These are phyloP conservation scores for Cutaneotrichosporon mucoides DNA, from an alignment of 1,284 basidiomycete species.

Conservation along the genomic window DNA sequence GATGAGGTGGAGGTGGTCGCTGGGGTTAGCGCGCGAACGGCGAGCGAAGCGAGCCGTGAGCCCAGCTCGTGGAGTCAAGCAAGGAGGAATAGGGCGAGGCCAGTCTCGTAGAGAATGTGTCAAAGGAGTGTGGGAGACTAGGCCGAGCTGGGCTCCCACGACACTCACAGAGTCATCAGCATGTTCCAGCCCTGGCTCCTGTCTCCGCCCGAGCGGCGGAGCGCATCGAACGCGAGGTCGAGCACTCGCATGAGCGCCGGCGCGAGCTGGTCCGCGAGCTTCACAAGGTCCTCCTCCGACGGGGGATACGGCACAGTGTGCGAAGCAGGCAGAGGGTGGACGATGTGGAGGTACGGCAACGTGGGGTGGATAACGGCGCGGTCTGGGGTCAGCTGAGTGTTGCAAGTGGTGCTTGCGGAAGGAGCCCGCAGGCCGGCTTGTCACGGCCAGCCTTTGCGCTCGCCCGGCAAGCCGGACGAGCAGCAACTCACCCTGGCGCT, in stretches of 20 bases:
- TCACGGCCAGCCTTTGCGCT: too few species aligned
- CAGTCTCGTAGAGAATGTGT: too few species aligned
- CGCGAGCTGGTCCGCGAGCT: conserved; percentile 58
- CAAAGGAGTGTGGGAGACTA: too few species aligned
- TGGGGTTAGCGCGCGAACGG: conserved; percentile 15
- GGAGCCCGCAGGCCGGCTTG: too few species aligned
- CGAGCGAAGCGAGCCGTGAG: too few species aligned
- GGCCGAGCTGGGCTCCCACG: too few species aligned
- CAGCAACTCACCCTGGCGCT: conserved; percentile 56
- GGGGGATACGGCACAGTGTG: conserved; percentile 51
- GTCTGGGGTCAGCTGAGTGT: conserved; percentile 51
- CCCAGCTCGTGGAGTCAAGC: too few species aligned
- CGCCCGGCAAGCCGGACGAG: too few species aligned
- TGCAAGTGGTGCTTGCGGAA: too few species aligned
- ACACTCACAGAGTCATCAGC: conserved; percentile 60
- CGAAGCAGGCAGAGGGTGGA: conserved; percentile 54
- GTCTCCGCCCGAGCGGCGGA: conserved; percentile 33
- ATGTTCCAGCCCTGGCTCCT: conserved; percentile 62
- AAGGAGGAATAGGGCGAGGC: too few species aligned
- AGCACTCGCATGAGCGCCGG: conserved; percentile 67
- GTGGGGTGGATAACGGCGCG: conserved; percentile 64
- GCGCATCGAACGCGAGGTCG: conserved; percentile 72
- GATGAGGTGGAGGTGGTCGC: conserved; percentile 74
- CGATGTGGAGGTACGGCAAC: conserved; percentile 74
- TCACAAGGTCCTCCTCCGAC: conserved; percentile 43